Percentiles rank a stretch among this genome's conserved stretches.
Evolutionary conservation across 352 stramenopile species (phyloP).

Genomic region (Thraustotheca clavata): DNA sequence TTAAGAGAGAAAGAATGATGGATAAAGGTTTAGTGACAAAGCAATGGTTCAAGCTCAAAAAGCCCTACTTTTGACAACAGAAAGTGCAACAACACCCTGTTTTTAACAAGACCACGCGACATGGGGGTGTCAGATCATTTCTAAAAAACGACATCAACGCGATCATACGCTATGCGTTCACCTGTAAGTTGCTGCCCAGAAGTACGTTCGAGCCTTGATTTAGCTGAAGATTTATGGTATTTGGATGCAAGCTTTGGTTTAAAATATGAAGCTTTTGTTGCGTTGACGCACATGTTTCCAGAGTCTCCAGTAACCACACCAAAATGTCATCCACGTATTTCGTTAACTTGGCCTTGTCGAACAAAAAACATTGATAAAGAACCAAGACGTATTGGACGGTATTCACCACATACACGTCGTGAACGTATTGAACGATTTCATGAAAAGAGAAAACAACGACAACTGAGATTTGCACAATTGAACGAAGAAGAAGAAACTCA

Average conservation of each 20-base stretch:
- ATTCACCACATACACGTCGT: conserved; percentile 39
- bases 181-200: not conserved
- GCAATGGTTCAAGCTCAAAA: too few species aligned
- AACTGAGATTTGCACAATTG: not conserved
- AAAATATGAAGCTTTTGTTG: not conserved
- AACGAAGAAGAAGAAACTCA: not conserved
- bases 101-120: not conserved
- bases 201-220: not conserved
- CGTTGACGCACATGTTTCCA: not conserved
- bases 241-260: not conserved
- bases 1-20: too few species aligned
- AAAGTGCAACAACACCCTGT: too few species aligned
- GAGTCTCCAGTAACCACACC: not conserved
- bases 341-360: not conserved
- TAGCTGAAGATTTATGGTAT: conserved; percentile 1
- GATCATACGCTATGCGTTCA: not conserved
- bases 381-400: conserved; percentile 50
- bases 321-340: not conserved
- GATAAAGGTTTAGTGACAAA: too few species aligned
- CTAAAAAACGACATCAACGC: conserved; percentile 11
- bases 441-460: conserved; percentile 57
- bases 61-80: too few species aligned
- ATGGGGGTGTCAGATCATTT: conserved; percentile 11
- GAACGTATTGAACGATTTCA: conserved; percentile 56
- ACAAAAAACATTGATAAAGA: not conserved